These are phyloP conservation scores for Mrakia blollopis DNA, from an alignment of 768 basidiomycete species.

Conservation along the genomic window DNA sequence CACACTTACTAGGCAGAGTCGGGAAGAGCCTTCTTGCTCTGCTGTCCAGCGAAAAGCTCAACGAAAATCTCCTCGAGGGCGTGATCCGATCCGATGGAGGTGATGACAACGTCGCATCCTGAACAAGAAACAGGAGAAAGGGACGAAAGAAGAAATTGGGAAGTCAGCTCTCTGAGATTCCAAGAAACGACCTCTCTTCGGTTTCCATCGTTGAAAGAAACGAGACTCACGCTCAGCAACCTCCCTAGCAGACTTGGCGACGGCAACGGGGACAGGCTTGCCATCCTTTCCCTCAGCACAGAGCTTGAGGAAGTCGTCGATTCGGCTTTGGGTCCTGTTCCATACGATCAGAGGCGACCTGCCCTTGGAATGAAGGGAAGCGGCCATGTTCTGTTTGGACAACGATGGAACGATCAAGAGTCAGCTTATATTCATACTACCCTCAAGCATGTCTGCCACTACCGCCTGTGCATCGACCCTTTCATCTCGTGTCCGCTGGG, in stretches of 20 bases:
- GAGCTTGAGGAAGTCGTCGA: slow-evolving; percentile 50
- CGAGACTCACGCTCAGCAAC: slow-evolving; percentile 51
- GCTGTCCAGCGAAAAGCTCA: slow-evolving; percentile 57
- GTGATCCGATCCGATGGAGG: slow-evolving; percentile 66
- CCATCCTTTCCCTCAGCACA: slow-evolving; percentile 54
- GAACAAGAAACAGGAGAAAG: background rate
- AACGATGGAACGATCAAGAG: background rate
- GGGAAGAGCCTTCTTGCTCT: slow-evolving; percentile 45
- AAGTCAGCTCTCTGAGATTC: slow-evolving; percentile 19
- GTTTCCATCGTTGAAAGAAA: background rate
- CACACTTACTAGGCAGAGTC: slow-evolving; percentile 28
- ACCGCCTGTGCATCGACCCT: no score
- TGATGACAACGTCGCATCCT: slow-evolving; percentile 66
- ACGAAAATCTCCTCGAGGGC: slow-evolving; percentile 62
- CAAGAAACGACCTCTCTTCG: background rate
- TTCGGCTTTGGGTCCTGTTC: slow-evolving; percentile 57
- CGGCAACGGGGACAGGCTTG: slow-evolving; percentile 52
- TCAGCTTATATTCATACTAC: background rate
- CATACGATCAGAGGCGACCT: slow-evolving; percentile 62
- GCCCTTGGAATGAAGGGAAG: slow-evolving; percentile 42
- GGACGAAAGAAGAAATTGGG: background rate
- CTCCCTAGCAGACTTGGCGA: slow-evolving; percentile 58
- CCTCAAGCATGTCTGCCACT: background rate
- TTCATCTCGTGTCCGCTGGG: no score
- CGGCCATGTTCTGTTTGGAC: slow-evolving; percentile 64